These are phyloP conservation scores for Penstemon barbatus DNA, from an alignment of 257 asterid genomes.

Conservation along the genomic window DNA sequence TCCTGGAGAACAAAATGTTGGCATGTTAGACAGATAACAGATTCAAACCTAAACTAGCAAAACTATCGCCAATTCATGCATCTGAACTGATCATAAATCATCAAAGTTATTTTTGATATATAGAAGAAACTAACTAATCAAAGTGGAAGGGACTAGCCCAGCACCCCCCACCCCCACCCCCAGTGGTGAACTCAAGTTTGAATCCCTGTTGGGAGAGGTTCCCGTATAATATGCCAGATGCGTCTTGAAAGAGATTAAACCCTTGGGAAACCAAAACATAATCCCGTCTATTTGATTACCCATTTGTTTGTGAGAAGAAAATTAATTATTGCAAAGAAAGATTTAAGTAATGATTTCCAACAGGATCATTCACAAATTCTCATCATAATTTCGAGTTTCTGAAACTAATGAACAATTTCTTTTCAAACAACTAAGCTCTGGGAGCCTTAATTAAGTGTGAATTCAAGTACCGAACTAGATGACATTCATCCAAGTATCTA, in stretches of 20 bases:
- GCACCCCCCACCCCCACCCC: no score
- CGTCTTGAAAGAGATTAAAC: no score
- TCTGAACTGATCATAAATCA: no score
- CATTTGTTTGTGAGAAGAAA: background rate
- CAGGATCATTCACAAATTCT: background rate
- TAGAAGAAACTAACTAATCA: no score
- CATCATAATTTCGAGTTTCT: slow-evolving; percentile 6
- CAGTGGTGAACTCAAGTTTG: no score
- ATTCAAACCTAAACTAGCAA: background rate
- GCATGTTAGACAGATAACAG: slow-evolving; percentile 22
- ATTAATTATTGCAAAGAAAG: background rate
- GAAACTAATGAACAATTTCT: slow-evolving; percentile 1
- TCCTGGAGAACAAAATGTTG: slow-evolving; percentile 44
- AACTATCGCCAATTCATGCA: no score
- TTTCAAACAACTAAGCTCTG: no score
- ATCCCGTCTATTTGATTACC: background rate
- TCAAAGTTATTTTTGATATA: no score
- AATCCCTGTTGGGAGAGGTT: no score
- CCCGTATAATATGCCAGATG: no score
- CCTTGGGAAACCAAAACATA: background rate
- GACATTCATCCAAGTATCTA: background rate
- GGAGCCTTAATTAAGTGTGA: background rate
- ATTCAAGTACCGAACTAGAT: background rate
- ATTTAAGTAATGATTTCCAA: background rate
- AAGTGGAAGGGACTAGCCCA: no score